Conservation (phyloP, 1,284 basidiomycete genomes). For the Entoloma clypeatum region DNA sequence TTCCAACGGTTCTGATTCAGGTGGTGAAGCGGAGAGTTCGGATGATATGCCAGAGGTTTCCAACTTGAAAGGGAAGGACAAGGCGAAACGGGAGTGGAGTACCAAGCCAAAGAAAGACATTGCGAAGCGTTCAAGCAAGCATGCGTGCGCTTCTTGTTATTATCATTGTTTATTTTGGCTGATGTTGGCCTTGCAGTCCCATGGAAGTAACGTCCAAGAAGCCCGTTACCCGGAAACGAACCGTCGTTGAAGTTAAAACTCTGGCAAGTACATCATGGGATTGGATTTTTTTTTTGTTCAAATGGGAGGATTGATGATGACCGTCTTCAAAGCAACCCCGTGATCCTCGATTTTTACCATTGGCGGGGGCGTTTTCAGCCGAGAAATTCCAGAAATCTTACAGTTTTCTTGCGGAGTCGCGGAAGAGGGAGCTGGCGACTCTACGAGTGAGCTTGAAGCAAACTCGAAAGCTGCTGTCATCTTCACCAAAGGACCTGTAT, state of each 20-base stretch:
- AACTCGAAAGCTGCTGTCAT: conserved; percentile 64
- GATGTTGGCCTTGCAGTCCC: conserved; percentile 49
- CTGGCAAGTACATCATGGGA: conserved; percentile 52
- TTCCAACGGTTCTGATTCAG: conserved; percentile 28
- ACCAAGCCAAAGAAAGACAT: conserved; percentile 41
- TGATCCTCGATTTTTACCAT: conserved; percentile 85
- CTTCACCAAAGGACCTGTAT: conserved; percentile 63
- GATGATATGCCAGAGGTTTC: conserved; percentile 12
- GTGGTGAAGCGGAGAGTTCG: conserved; percentile 24
- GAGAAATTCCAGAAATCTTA: conserved; percentile 76
- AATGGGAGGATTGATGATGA: conserved; percentile 3
- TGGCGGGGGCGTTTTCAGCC: conserved; percentile 69
- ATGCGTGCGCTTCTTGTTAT: conserved; percentile 66
- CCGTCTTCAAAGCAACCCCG: conserved; percentile 56
- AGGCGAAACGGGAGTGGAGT: conserved; percentile 34
- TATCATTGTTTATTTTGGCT: conserved; percentile 4
- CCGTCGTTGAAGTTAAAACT: conserved; percentile 71
- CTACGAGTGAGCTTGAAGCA: conserved; percentile 66
- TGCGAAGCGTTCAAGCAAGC: conserved; percentile 74
- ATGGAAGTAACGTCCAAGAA: conserved; percentile 82
- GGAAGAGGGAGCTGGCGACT: conserved; percentile 62
- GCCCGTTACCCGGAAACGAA: conserved; percentile 76
- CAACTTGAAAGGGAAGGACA: conserved; percentile 27
- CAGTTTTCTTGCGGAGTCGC: conserved; percentile 71
- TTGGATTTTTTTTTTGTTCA: background rate